Evolutionary conservation across 1,139 yeast genomes (phyloP).

Genomic region (Protomyces pachydermus): DNA sequence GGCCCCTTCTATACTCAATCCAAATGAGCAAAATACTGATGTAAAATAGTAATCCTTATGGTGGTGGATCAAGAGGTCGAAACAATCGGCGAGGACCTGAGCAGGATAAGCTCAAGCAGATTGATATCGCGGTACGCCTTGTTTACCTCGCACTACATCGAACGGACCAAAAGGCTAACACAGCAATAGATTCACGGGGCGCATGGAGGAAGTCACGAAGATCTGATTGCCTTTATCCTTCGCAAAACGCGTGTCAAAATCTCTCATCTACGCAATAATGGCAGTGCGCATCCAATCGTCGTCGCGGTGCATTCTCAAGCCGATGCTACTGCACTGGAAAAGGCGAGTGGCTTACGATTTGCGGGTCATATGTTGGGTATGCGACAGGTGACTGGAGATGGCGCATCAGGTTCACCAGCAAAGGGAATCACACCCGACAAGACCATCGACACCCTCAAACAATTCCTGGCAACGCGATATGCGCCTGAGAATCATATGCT

Average conservation of each 20-base stretch:
- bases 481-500: conserved; percentile 60
- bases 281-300: conserved; percentile 7
- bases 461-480: conserved; percentile 62
- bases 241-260: conserved; percentile 23
- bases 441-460: conserved; percentile 59
- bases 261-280: conserved; percentile 4
- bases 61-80: conserved; percentile 17
- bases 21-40: neutral
- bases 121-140: conserved; percentile 1
- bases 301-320: conserved; percentile 16
- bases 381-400: conserved; percentile 33
- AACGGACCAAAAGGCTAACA: neutral
- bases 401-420: conserved; percentile 17
- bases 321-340: conserved; percentile 17
- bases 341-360: conserved; percentile 58
- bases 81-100: neutral
- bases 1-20: neutral
- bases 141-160: neutral
- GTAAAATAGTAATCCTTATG: conserved; percentile 22
- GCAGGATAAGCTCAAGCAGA: conserved; percentile 7
- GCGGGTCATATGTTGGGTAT: conserved; percentile 59
- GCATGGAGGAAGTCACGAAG: conserved; percentile 26
- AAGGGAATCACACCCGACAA: conserved; percentile 37
- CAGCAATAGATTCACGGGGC: conserved; percentile 16
- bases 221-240: conserved; percentile 21